These are phyloP conservation scores for Myxozyma neglecta DNA, from an alignment of 805 yeast species.

Conservation along the genomic window DNA sequence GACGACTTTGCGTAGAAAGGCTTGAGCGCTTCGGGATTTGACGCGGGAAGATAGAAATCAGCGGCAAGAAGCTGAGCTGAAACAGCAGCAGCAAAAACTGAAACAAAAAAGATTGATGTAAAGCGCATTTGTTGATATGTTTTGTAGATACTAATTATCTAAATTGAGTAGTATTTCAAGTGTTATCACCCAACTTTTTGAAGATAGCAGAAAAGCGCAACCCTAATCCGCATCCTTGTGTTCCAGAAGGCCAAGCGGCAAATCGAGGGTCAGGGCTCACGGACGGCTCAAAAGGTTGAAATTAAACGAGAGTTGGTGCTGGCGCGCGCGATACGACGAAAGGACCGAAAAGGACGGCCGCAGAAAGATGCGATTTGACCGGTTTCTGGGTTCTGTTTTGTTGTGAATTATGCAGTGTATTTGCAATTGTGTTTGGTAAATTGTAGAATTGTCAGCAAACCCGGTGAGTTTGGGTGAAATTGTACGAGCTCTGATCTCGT, in stretches of 20 bases:
- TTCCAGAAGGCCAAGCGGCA: neutral
- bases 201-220: neutral
- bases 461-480: too few species aligned
- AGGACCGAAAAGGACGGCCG: neutral
- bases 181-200: too few species aligned
- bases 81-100: constrained; percentile 1
- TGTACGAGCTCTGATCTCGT: too few species aligned
- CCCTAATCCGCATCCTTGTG: neutral
- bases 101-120: neutral
- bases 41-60: constrained; percentile 13
- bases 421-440: too few species aligned
- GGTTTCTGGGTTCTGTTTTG: neutral
- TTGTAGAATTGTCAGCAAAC: too few species aligned
- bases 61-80: constrained; percentile 26
- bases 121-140: neutral
- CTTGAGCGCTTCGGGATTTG: constrained; percentile 19
- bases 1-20: constrained; percentile 14
- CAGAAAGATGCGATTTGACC: neutral
- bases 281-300: neutral
- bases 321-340: neutral
- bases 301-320: neutral
- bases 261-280: constrained; percentile 3
- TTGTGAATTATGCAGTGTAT: neutral
- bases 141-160: too few species aligned
- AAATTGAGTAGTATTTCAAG: too few species aligned